Percentiles rank a stretch among this genome's conserved stretches.
These are phyloP conservation scores for Lepidium africanum DNA, from an alignment of 345 rosid species.

Conservation along the genomic window DNA sequence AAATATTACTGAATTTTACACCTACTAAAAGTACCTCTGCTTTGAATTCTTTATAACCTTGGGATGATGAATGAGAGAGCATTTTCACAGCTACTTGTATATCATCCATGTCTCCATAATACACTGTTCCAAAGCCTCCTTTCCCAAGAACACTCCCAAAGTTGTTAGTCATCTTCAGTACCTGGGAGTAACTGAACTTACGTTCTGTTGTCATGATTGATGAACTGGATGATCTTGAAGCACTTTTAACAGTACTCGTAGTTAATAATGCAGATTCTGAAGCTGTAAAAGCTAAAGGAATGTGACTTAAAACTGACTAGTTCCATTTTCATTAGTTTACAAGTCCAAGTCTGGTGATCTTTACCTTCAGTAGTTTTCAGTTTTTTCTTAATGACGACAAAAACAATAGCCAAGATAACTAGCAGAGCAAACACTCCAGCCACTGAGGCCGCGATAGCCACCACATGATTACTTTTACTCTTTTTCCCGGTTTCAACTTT, in stretches of 20 bases:
- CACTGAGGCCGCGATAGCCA: slow-evolving; percentile 8
- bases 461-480: not conserved
- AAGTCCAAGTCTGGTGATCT: not conserved
- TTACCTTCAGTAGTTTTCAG: not conserved
- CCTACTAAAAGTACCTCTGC: slow-evolving; percentile 24
- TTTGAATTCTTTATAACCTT: slow-evolving; percentile 30
- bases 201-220: slow-evolving; percentile 15
- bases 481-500: not conserved
- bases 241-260: not conserved
- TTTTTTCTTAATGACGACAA: not conserved
- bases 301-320: not conserved
- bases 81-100: slow-evolving; percentile 31
- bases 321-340: not conserved
- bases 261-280: not conserved
- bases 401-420: slow-evolving; percentile 4
- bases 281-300: not conserved
- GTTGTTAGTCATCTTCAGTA: slow-evolving; percentile 27
- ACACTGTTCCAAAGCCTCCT: slow-evolving; percentile 35
- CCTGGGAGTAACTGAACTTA: slow-evolving; percentile 14
- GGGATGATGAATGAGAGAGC: slow-evolving; percentile 30
- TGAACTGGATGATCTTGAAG: not conserved
- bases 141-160: slow-evolving; percentile 25
- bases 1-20: not conserved
- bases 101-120: slow-evolving; percentile 23
- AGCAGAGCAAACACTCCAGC: slow-evolving; percentile 2